Evolutionary conservation across 2,329 filamentous ascomycete species (phyloP).

Genomic region (Ramichloridium luteum): DNA sequence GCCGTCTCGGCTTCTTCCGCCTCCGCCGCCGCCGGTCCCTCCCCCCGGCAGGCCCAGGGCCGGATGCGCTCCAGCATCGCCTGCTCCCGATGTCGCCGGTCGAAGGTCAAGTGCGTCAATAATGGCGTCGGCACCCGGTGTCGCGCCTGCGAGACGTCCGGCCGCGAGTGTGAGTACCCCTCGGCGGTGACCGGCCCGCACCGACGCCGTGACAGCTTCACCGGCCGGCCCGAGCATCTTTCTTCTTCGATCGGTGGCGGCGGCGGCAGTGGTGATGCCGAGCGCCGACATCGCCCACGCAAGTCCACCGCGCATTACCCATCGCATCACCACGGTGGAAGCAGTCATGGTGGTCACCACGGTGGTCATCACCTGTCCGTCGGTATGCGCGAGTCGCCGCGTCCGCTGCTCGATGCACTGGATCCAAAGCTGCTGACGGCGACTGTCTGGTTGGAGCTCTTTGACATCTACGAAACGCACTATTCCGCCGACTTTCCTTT

Average conservation of each 20-base stretch:
- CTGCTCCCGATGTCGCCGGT: slow-evolving; percentile 61
- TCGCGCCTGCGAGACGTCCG: slow-evolving; percentile 59
- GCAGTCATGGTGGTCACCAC: too few species aligned
- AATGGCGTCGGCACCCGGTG: slow-evolving; percentile 59
- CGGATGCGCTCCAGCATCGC: slow-evolving; percentile 68
- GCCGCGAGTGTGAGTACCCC: slow-evolving; percentile 62
- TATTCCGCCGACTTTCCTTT: slow-evolving; percentile 63
- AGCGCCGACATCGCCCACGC: slow-evolving; percentile 24
- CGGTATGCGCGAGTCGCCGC: slow-evolving; percentile 32
- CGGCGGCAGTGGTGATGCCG: slow-evolving; percentile 14
- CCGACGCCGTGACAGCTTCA: slow-evolving; percentile 19
- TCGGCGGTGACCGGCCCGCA: slow-evolving; percentile 31
- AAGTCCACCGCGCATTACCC: slow-evolving; percentile 28
- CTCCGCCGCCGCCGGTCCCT: slow-evolving; percentile 16
- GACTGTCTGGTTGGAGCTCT: slow-evolving; percentile 55
- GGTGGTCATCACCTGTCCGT: slow-evolving; percentile 24
- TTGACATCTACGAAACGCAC: slow-evolving; percentile 58
- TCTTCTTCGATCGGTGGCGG: slow-evolving; percentile 1
- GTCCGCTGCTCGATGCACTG: slow-evolving; percentile 44
- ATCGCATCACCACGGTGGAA: too few species aligned
- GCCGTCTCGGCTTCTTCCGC: slow-evolving; percentile 7
- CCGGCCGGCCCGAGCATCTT: slow-evolving; percentile 13
- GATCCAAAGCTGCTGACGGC: slow-evolving; percentile 50
- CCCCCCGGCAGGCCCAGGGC: slow-evolving; percentile 18
- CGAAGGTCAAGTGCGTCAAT: slow-evolving; percentile 83